phyloP scores from a whole-genome alignment of 2,329 filamentous ascomycete species.

The Pestalotiopsis fici region DNA sequence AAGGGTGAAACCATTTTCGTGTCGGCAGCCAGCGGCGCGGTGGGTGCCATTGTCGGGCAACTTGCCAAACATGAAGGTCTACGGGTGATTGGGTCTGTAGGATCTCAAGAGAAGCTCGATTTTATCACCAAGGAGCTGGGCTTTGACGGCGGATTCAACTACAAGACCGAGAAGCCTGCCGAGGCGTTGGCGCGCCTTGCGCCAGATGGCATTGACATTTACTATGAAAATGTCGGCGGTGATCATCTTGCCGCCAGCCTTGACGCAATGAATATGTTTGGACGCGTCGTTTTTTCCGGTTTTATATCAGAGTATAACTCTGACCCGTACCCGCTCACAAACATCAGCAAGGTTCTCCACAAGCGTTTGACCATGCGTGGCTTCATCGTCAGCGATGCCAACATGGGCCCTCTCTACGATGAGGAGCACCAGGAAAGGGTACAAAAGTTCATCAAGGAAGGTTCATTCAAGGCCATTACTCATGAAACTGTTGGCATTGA shows the following conservation, averaged over 20 bases:
- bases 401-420: no score
- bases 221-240: constrained; percentile 56
- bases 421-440: no score
- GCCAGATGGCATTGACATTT: constrained; percentile 75
- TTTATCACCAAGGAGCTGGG: constrained; percentile 57
- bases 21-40: constrained; percentile 76
- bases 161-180: constrained; percentile 75
- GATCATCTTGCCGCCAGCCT: constrained; percentile 44
- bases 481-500: neutral
- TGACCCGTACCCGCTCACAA: neutral
- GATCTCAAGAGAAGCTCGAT: constrained; percentile 76
- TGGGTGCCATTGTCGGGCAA: constrained; percentile 82
- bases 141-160: constrained; percentile 73
- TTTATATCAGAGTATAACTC: neutral
- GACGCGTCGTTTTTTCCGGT: neutral
- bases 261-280: constrained; percentile 11
- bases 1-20: constrained; percentile 80
- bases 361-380: neutral
- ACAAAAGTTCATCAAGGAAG: neutral
- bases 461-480: neutral
- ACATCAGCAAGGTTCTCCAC: neutral
- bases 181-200: constrained; percentile 72
- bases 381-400: neutral
- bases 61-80: constrained; percentile 80
- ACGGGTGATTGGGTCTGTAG: constrained; percentile 78